Evolutionary conservation across 768 basidiomycete species (phyloP), one percentile per base, ranked within the genome.

Genomic region (Boletus rufocinnamomeus): DNA sequence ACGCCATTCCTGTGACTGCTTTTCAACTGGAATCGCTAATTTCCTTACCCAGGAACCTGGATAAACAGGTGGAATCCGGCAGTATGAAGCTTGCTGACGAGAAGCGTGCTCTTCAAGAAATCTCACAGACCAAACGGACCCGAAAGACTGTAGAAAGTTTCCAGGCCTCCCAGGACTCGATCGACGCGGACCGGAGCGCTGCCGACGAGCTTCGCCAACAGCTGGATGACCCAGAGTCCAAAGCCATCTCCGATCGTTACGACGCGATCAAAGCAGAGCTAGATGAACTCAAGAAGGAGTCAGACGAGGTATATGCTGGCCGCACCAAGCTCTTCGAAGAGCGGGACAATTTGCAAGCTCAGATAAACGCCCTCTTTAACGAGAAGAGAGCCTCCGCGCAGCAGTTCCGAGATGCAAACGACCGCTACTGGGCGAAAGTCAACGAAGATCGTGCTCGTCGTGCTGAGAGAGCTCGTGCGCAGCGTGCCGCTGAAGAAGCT

Each of bases 101-200:
- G 76, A 98, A 97, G 76, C 88, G 93, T 52, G 91, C 95, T 6
- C 81, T 99, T n/a, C 82, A 84, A 63, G 96, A 98, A 66, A 96
- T 99, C 60, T 84, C 81, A 60, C 80, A 82, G 45, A 76, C 80
- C 61, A 91, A 84, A 69, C 88, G 93, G 44, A 80, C 75, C 58
- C 87, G 93, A 52, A 87, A 82, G 70, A 76, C 77, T 14, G 86
- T 98, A 57, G 95, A 98, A 73, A 72, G 81, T 52, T 94, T 95
- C 79, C 85, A 92, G 63, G 77, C 83, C 0, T 82, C 90, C 46
- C 89, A 97, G 65, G 85, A 88, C 2, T 72, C 85, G 28, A 95
- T 99, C 63, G 91, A 95, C 49, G 82, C 82, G 10, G 90, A 94
- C 72, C 86, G 87, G 57, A 77, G 75, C 10, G 74, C 81, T 62